phyloP scores from a whole-genome alignment of 306 rosid species.

The Acacia confusa region DNA sequence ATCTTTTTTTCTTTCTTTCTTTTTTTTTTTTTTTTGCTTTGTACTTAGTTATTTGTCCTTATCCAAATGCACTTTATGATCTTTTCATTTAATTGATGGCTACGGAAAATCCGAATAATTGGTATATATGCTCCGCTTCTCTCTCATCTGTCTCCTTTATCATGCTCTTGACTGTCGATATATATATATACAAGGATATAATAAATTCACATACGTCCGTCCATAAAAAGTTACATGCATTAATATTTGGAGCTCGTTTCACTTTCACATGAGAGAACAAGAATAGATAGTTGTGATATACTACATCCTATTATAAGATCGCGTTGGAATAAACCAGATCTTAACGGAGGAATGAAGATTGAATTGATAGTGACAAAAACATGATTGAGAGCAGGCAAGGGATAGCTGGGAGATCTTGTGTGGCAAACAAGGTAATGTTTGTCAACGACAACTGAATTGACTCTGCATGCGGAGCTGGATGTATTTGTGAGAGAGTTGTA shows the following conservation, averaged over 20 bases:
- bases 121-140: background rate
- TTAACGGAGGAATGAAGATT: no score
- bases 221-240: no score
- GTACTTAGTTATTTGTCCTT: background rate
- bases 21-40: background rate
- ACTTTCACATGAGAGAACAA: background rate
- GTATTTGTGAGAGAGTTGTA: no score
- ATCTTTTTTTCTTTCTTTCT: background rate
- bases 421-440: background rate
- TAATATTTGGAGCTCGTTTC: background rate
- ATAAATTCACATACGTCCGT: no score
- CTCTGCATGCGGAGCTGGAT: background rate
- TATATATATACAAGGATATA: background rate
- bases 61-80: background rate
- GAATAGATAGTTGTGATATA: no score
- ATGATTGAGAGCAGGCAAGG: background rate
- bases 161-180: background rate
- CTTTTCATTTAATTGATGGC: background rate
- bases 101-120: background rate
- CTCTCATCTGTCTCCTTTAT: no score
- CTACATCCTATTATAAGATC: no score
- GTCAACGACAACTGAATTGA: slow-evolving; percentile 1
- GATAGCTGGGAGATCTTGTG: background rate
- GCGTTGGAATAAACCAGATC: no score
- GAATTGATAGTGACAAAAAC: background rate